Evolutionary conservation across 129 eudicot species (phyloP).

Genomic region (Glebionis coronaria): DNA sequence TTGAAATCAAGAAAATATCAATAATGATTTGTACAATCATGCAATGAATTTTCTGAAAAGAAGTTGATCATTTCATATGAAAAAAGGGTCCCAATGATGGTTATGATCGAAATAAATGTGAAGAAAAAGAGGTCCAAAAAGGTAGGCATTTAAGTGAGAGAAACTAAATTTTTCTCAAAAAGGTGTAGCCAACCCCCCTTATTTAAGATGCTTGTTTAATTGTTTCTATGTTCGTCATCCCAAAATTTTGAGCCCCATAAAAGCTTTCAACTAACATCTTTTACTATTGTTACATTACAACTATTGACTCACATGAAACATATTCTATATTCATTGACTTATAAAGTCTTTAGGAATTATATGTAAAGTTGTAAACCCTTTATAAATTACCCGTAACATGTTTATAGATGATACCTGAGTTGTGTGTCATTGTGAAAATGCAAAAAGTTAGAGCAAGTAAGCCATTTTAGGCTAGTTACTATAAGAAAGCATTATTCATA

Average conservation of each 20-base stretch:
- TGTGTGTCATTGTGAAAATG: too few relatives aligned
- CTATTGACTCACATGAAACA: conserved; percentile 26
- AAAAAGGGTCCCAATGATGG: conserved; percentile 14
- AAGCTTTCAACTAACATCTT: conserved; percentile 31
- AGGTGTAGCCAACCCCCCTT: conserved; percentile 33
- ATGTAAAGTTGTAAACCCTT: neutral
- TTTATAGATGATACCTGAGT: too few relatives aligned
- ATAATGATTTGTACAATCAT: neutral
- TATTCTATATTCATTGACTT: neutral
- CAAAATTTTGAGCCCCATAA: conserved; percentile 38
- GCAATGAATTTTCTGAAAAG: neutral
- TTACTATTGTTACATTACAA: conserved; percentile 29
- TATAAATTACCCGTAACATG: neutral
- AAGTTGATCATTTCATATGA: neutral
- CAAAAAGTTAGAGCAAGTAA: too few relatives aligned
- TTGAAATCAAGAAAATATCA: neutral
- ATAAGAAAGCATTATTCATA: too few relatives aligned
- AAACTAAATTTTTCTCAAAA: conserved; percentile 29
- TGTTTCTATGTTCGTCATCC: conserved; percentile 20
- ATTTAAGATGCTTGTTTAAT: conserved; percentile 32
- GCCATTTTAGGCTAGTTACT: too few relatives aligned
- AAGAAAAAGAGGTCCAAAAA: conserved; percentile 39
- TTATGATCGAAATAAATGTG: conserved; percentile 31
- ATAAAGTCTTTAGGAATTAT: too few relatives aligned
- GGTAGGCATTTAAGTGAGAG: conserved; percentile 34